Evolutionary conservation across 192 early-diverging fungal genomes (phyloP).

Genomic region (Diversispora epigaea): DNA sequence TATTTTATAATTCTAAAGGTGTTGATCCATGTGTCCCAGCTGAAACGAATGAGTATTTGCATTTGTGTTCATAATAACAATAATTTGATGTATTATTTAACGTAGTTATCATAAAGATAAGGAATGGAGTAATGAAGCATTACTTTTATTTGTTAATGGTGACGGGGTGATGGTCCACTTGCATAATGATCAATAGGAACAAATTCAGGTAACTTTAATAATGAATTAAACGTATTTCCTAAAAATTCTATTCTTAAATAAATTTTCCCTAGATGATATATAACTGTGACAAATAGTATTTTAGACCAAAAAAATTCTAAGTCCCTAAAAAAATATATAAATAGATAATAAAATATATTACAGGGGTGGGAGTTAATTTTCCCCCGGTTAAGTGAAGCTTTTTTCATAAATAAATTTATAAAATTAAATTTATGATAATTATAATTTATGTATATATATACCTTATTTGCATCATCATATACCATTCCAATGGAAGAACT

Average conservation of each 20-base stretch:
- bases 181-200: conserved; percentile 6
- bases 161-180: no score
- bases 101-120: no score
- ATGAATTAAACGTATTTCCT: conserved; percentile 43
- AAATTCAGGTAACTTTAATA: conserved; percentile 35
- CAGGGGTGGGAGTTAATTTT: no score
- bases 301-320: not conserved
- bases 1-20: no score
- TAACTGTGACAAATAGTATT: not conserved
- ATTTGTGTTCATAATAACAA: no score
- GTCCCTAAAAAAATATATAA: conserved; percentile 36
- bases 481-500: conserved; percentile 90
- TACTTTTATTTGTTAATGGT: no score
- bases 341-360: conserved; percentile 17
- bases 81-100: no score
- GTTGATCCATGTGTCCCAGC: no score
- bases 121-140: no score
- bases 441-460: conserved; percentile 29
- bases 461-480: conserved; percentile 77
- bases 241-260: conserved; percentile 42
- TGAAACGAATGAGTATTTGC: no score
- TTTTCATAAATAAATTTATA: no score
- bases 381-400: no score
- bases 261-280: not conserved
- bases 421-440: conserved; percentile 39